Base-by-base conservation (phyloP, 169 alveolate genomes). In the Plasmodium adleri region DNA sequence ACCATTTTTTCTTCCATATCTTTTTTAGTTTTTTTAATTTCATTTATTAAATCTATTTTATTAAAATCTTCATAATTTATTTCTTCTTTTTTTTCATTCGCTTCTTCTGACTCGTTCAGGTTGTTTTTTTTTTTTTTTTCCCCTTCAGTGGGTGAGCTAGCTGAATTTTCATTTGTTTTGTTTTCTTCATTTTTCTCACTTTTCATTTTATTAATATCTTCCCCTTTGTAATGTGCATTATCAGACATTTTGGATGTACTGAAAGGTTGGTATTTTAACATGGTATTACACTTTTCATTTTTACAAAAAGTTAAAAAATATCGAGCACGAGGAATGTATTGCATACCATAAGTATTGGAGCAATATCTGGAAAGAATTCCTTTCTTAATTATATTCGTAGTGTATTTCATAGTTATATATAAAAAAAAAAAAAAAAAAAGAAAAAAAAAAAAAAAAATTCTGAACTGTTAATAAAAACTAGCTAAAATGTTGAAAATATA, bases 1-100 rank as follows among this genome's bases (percentile, higher is more conserved):
- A 83, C 74, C 5, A 92, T 64, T 71, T 94, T 94, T 13, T 56
- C 90, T 17, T 92, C 95, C 86, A 94, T 72, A 32, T 91, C 92
- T 24, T 75, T 72, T 24, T 92, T 72, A 28, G 86, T 76, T 60
- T 62, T 85, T 54, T 52, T 85, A 59, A 85, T 72, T 68, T 73
- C 85, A 20, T 85, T 73, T 52, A 85, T 73, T 45, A 71, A 52
- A 66, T 85, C 91, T 5, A 72, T 68, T 59, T 85, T 76, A 62
- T 64, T 76, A 39, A 32, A 64, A 24, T 32, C 52, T 76, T 76
- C 88, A 59, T 76, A 76, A 43, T 76, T 64, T 3, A 50, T 76
- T 45, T 74, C 71, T 67, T 74, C 73, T 13, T 49, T 50, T 20
- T 50, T 58, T 70, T 54, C 26, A 10, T 54, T 26, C 12, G 26